phyloP scores from a whole-genome alignment of 257 asterid species.

The Penstemon davidsonii region DNA sequence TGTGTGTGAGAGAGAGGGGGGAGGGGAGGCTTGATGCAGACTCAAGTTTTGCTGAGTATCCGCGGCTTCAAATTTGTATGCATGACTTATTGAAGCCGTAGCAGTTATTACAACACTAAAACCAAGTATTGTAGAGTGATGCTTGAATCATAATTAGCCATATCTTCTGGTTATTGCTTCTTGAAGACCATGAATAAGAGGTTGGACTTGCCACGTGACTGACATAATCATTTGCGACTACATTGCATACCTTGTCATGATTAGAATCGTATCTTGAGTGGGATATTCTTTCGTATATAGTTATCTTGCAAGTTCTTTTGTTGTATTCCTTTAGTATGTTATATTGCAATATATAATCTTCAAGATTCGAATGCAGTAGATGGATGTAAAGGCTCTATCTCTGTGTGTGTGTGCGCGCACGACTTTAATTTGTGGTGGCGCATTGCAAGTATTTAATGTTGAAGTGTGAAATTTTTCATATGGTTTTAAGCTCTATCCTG shows the following conservation, averaged over 20 bases:
- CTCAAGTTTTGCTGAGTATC: slow-evolving; percentile 2
- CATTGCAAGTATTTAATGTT: slow-evolving; percentile 11
- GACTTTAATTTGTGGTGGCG: not conserved
- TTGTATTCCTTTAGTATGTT: slow-evolving; percentile 8
- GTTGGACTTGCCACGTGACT: too few species aligned
- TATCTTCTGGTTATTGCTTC: too few species aligned
- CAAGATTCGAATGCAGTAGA: slow-evolving; percentile 6
- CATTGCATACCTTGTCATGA: too few species aligned
- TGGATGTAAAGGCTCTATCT: not conserved
- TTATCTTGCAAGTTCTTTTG: not conserved
- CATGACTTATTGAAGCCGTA: too few species aligned
- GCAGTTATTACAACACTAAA: too few species aligned
- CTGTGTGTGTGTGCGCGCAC: not conserved
- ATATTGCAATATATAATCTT: slow-evolving; percentile 4
- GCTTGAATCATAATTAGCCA: too few species aligned
- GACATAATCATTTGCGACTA: too few species aligned
- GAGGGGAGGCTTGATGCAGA: slow-evolving; percentile 12
- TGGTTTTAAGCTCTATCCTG: slow-evolving; percentile 22
- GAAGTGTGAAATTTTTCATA: slow-evolving; percentile 1
- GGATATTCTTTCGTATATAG: not conserved
- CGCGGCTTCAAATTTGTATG: too few species aligned
- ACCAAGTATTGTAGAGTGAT: not conserved
- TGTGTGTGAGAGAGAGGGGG: not conserved
- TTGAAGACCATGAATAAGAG: too few species aligned
- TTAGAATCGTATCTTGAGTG: too few species aligned